These are phyloP conservation scores for Ophiostoma quercus DNA, from an alignment of 2,329 filamentous ascomycete genomes.

Conservation along the genomic window DNA sequence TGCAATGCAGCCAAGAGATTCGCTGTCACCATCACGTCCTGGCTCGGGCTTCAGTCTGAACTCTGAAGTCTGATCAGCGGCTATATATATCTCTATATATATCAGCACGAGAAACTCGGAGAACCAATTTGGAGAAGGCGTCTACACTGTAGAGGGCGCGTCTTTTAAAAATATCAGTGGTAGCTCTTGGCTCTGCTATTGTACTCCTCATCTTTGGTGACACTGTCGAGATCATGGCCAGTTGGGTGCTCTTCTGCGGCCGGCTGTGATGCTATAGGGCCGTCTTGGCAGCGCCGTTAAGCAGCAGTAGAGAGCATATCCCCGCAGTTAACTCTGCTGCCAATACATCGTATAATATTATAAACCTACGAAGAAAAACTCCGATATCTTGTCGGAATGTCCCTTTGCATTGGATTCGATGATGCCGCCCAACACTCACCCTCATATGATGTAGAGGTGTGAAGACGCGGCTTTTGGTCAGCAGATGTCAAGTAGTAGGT, in stretches of 20 bases:
- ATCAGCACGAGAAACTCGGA: not conserved
- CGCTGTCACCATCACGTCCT: not conserved
- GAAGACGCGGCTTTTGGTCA: not conserved
- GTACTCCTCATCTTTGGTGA: not conserved
- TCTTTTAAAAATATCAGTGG: not conserved
- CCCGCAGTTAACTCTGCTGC: too few relatives aligned
- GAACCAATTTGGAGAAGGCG: not conserved
- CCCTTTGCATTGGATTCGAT: not conserved
- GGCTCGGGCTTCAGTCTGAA: not conserved
- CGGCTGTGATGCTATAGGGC: not conserved
- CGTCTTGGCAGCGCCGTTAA: not conserved
- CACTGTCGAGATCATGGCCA: not conserved
- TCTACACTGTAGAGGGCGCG: not conserved
- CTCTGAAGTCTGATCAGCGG: not conserved
- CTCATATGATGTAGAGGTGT: not conserved
- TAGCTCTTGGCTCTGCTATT: not conserved
- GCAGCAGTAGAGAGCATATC: too few relatives aligned
- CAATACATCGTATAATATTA: not conserved
- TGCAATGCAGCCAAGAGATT: not conserved
- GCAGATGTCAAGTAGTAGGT: not conserved
- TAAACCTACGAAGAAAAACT: too few relatives aligned
- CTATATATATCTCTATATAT: not conserved
- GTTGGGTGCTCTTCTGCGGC: not conserved
- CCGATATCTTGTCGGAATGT: not conserved
- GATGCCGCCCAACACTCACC: too few relatives aligned